Base-by-base conservation (phyloP, 257 asterid genomes). In the Rehmannia glutinosa region DNA sequence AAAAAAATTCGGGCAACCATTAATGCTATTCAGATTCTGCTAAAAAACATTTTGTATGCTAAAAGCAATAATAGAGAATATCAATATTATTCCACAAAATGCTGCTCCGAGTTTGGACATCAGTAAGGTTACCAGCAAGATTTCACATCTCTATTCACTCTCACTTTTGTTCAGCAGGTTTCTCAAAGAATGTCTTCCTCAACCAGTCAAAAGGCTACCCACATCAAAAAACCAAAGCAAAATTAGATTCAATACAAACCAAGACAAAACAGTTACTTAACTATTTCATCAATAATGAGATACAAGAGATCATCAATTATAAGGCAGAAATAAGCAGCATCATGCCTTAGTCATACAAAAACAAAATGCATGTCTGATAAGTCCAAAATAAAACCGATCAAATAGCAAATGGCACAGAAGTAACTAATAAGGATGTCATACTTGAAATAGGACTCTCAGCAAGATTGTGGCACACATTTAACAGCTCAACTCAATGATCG, bases 161-260 rank as follows among this genome's bases (percentile, higher is more conserved):
- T 79, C 90, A 83, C 58, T 83, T 84, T 72, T 67, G 83, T 73
- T 92, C 96, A 11, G 95, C 77, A 12, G 89, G 43, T 75, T 86
- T 87, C 88, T 89, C 95, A 2, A 92, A 70, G 60, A 92, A 83
- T 19, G 95, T 87, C 93, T 90, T 90, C 88, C 72, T 87, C 66
- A 92, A 58, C 87, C 84, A 92, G 84, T 87, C 83, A 59, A 90
- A 92, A 66, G 97, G 97, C 98, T 92, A 96, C 73, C 13, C 74
- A 65, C 17, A 62, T 50, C 35, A 23, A 28, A 61, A 33, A 50
- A 20, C 36, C 19, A 23, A 27, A 53, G 25, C 50, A 16, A 50
- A 55, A 69, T 50, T 24, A 68, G 49, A 20, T 23, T 36, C 25
- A 11, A 60, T 8, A 36, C 17, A 30, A 33, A 66, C 17, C 55